These are phyloP conservation scores for Erysimum pusillum DNA, from an alignment of 441 rosid genomes.

Conservation along the genomic window DNA sequence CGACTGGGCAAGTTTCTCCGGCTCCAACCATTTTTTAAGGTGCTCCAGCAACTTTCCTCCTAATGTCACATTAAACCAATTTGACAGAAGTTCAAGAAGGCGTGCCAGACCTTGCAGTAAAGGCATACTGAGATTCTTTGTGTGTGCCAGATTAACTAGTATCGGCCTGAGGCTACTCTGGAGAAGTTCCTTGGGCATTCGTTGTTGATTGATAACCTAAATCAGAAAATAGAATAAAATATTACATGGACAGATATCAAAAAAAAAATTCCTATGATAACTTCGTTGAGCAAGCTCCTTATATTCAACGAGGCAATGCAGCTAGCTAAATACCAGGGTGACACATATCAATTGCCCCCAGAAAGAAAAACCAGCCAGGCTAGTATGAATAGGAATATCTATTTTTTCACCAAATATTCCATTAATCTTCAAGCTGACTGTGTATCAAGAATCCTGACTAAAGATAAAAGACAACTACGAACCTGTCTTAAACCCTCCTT, in stretches of 20 bases:
- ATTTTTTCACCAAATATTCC: constrained; percentile 13
- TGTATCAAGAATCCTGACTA: constrained; percentile 26
- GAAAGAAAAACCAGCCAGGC: constrained; percentile 1
- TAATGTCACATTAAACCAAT: constrained; percentile 97
- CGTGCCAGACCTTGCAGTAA: constrained; percentile 98
- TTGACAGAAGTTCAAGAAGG: constrained; percentile 96
- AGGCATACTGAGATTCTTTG: constrained; percentile 99
- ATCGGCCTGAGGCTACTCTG: constrained; percentile 99
- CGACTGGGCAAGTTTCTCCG: constrained; percentile 95
- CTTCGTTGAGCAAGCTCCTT: constrained; percentile 28
- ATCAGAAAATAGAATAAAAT: constrained; percentile 24
- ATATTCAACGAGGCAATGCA: constrained; percentile 25
- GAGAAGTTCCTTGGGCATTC: constrained; percentile 98
- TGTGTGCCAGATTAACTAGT: constrained; percentile 93
- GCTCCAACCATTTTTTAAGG: constrained; percentile 99
- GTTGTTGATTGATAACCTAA: constrained; percentile 96
- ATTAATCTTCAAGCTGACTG: neutral
- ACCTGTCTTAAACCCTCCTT: constrained; percentile 99
- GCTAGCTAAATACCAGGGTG: constrained; percentile 20
- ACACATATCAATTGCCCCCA: constrained; percentile 16
- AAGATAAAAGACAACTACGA: constrained; percentile 31
- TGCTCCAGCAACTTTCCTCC: constrained; percentile 99
- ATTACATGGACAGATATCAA: constrained; percentile 7
- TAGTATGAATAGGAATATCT: neutral
- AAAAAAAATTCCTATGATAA: constrained; percentile 27